Evolutionary conservation across 352 stramenopile genomes (phyloP), one percentile per base, ranked within the genome.

Genomic region (Blastocystis sp.): DNA sequence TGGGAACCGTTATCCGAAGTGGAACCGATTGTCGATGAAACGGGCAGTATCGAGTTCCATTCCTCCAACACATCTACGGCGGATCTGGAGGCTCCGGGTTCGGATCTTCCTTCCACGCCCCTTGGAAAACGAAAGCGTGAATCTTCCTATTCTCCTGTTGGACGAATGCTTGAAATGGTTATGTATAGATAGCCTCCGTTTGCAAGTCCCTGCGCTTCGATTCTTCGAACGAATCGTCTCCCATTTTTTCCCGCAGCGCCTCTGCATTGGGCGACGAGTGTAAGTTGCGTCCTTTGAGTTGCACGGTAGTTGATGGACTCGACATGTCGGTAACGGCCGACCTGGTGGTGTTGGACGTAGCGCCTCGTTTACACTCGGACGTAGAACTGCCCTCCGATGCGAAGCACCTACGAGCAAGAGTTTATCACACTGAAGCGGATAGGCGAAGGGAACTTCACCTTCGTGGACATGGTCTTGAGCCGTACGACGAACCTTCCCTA

Each of bases 391-490:
- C 69, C 69, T 18, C 11, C 53, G 16, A 29, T 81, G 9, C 36
- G 24, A 14, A 81, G 53, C 27, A 32, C 44, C 34, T 81, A 81
- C 38, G 69, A 81, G 53, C 61, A 81, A 44, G 69, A 81, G 1
- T 81, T 81, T n/a, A 61, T 81, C 18, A 81, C 69, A 46, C 1
- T 81, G 69, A 81, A 81, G 69, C 44, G 42, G 1, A 32, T 81
- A 1, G 69, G 69, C 8, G 69, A 81, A 40, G 69, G 69, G 6
- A 81, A 81, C 48, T 81, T 81, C 51, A 81, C 69, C 40, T 63
- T 48, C 18, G 69, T 81, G n/a, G 69, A 81, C 42, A 42, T 81
- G 42, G 69, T 81, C 2, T 21, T 64, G 29, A 64, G 69, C 69
- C 36, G 42, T 18, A 27, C 46, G 1, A 64, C 27, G 34, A 81